Percentiles rank a stretch among this genome's conserved stretches.
Conservation (phyloP, 2,329 filamentous ascomycete species). For the Cylindrodendrum hubeiense region DNA sequence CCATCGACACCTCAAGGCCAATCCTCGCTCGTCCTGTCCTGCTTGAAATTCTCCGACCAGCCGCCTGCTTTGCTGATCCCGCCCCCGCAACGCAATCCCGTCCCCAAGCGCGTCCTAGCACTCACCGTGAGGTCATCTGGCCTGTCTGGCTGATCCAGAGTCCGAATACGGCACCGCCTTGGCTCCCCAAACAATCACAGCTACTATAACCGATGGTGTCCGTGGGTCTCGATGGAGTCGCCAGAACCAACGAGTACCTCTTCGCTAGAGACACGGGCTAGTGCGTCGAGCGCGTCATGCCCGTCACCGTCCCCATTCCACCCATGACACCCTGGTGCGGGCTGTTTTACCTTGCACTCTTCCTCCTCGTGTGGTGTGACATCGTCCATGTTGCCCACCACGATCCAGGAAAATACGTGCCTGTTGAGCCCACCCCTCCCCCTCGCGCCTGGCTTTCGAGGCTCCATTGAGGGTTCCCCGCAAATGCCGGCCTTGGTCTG, state of each 20-base stretch:
- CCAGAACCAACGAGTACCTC: constrained; percentile 8
- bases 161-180: not conserved
- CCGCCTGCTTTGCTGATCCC: not conserved
- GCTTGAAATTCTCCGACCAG: constrained; percentile 17
- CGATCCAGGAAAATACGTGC: constrained; percentile 20
- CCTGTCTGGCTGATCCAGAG: not conserved
- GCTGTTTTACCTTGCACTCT: constrained; percentile 12
- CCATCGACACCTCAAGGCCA: not conserved
- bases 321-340: not conserved
- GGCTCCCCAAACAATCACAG: constrained; percentile 10
- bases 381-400: constrained; percentile 22
- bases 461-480: constrained; percentile 38
- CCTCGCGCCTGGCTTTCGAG: not conserved
- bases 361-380: constrained; percentile 36
- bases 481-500: constrained; percentile 25
- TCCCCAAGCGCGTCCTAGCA: constrained; percentile 15
- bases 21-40: constrained; percentile 8
- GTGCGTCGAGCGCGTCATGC: constrained; percentile 21
- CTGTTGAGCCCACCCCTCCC: constrained; percentile 25
- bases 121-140: constrained; percentile 13
- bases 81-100: constrained; percentile 14
- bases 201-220: not conserved
- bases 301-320: constrained; percentile 18
- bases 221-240: not conserved
- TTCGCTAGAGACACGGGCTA: constrained; percentile 14